Evolutionary conservation across 345 rosid genomes (phyloP).

Genomic region (Eucalyptus tenuipes): DNA sequence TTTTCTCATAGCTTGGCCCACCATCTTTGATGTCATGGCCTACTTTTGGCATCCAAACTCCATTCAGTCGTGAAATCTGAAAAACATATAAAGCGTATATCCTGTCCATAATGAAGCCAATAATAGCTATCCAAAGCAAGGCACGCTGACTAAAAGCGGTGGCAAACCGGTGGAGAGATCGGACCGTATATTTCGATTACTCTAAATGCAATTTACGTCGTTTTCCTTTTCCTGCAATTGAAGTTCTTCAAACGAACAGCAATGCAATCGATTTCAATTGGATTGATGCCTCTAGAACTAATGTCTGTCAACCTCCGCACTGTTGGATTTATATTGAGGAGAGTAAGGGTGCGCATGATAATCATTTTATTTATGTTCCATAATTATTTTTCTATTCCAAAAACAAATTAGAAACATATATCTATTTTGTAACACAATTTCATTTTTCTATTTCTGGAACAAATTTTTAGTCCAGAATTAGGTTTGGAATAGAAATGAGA

Average conservation of each 20-base stretch:
- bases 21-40: not conserved
- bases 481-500: too few relatives aligned
- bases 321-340: not conserved
- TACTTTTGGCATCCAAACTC: not conserved
- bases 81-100: not conserved
- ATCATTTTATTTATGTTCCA: too few relatives aligned
- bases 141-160: not conserved
- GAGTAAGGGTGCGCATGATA: not conserved
- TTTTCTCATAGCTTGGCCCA: not conserved
- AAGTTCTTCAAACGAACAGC: not conserved
- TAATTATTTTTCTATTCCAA: too few relatives aligned
- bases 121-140: not conserved
- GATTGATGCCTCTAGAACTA: not conserved
- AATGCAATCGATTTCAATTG: not conserved
- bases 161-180: not conserved
- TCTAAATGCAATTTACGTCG: not conserved
- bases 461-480: too few relatives aligned
- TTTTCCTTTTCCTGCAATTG: not conserved
- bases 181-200: not conserved
- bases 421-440: too few relatives aligned
- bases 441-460: too few relatives aligned
- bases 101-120: not conserved
- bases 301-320: not conserved
- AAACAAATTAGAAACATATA: too few relatives aligned
- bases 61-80: not conserved